Evolutionary conservation across 495 filamentous ascomycete species (phyloP).

Genomic region (Penicillium cataractarum): DNA sequence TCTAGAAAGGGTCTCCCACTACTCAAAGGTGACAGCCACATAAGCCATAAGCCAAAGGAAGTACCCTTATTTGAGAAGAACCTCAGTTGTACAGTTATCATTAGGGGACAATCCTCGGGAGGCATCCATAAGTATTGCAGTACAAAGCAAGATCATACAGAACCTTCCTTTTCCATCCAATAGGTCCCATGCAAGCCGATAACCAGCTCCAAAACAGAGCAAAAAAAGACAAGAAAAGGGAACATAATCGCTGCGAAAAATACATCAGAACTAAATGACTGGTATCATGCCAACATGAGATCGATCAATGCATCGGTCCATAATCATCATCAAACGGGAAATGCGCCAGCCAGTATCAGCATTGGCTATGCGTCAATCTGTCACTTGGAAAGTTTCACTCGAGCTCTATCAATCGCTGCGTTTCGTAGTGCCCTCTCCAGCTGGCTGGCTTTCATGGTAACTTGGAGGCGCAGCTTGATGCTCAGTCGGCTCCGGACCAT

Average conservation of each 20-base stretch:
- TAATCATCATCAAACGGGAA: slow-evolving; percentile 19
- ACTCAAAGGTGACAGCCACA: no score
- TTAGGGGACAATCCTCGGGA: not conserved
- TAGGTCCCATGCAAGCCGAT: not conserved
- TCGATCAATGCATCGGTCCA: slow-evolving; percentile 25
- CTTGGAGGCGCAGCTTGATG: slow-evolving; percentile 21
- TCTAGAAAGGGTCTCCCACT: no score
- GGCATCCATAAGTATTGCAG: slow-evolving; percentile 7
- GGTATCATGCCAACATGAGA: slow-evolving; percentile 27
- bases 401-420: slow-evolving; percentile 23
- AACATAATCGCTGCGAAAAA: slow-evolving; percentile 15
- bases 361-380: not conserved
- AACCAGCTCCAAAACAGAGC: not conserved
- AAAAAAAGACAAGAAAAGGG: slow-evolving; percentile 10
- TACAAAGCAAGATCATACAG: slow-evolving; percentile 3
- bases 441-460: slow-evolving; percentile 22
- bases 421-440: slow-evolving; percentile 18
- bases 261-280: slow-evolving; percentile 14
- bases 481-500: slow-evolving; percentile 35
- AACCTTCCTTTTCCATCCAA: not conserved
- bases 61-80: not conserved
- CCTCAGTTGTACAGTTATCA: slow-evolving; percentile 9
- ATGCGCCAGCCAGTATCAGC: not conserved
- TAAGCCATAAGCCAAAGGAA: not conserved
- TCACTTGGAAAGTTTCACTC: not conserved